phyloP scores from a whole-genome alignment of 1,284 basidiomycete species.

The Puccinia hordei region DNA sequence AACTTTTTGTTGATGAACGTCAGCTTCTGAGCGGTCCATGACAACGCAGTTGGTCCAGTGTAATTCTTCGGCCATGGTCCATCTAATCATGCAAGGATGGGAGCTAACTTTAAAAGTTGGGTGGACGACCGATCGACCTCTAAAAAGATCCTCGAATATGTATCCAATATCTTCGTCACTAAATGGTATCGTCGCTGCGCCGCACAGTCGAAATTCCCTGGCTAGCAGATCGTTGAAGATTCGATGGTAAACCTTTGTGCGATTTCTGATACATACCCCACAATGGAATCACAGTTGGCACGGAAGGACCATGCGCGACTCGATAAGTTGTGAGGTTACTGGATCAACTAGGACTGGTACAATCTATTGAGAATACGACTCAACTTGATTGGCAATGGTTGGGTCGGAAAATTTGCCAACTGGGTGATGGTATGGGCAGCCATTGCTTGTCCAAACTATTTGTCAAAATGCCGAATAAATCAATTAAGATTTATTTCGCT shows the following conservation, averaged over 20 bases:
- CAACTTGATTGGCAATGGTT: constrained; percentile 75
- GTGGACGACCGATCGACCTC: constrained; percentile 71
- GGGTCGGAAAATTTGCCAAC: constrained; percentile 75
- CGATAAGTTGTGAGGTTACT: not conserved
- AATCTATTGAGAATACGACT: constrained; percentile 17
- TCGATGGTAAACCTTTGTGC: constrained; percentile 80
- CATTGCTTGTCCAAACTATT: constrained; percentile 76
- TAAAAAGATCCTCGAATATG: constrained; percentile 81
- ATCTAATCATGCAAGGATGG: constrained; percentile 73
- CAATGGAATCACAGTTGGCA: not conserved
- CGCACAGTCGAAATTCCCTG: constrained; percentile 70
- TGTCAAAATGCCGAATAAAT: constrained; percentile 1
- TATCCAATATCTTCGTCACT: constrained; percentile 78
- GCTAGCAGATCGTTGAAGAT: constrained; percentile 73
- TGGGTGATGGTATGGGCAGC: constrained; percentile 83
- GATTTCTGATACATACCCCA: constrained; percentile 60
- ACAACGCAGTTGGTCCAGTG: constrained; percentile 76
- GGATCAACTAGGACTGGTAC: not conserved
- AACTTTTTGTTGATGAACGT: constrained; percentile 65
- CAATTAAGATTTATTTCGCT: constrained; percentile 2
- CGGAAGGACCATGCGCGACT: not conserved
- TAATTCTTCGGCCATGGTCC: constrained; percentile 71
- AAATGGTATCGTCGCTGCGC: constrained; percentile 66
- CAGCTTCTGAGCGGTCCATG: constrained; percentile 73
- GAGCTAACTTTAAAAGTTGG: constrained; percentile 74